These are phyloP conservation scores for Cercospora citrullina DNA, from an alignment of 2,329 filamentous ascomycete genomes.

Conservation along the genomic window DNA sequence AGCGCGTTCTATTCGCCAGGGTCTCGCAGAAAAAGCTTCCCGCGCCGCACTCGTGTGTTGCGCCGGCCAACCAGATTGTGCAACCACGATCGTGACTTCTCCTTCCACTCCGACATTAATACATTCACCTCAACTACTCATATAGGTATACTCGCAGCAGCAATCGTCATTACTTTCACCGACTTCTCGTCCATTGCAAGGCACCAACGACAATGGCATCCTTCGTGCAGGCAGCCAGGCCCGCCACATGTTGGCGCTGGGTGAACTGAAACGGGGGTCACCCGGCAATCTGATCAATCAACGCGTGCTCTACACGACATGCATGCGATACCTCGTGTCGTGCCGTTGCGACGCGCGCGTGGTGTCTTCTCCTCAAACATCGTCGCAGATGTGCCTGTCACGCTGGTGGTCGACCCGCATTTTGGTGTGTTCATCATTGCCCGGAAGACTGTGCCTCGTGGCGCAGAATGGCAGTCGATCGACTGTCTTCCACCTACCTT, in stretches of 20 bases:
- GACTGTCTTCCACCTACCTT: too few relatives aligned
- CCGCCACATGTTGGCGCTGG: not conserved
- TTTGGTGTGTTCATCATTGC: not conserved
- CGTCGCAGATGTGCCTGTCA: not conserved
- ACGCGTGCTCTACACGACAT: slow-evolving; percentile 3
- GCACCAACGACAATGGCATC: slow-evolving; percentile 11
- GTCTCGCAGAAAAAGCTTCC: slow-evolving; percentile 5
- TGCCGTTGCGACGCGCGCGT: not conserved
- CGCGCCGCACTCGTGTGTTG: not conserved
- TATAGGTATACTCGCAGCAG: too few relatives aligned
- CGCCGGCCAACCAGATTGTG: not conserved
- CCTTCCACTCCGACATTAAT: not conserved
- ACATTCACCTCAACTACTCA: not conserved
- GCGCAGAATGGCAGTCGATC: not conserved
- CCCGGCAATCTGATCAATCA: not conserved
- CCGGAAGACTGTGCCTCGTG: not conserved
- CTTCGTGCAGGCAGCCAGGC: slow-evolving; percentile 16
- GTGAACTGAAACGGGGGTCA: slow-evolving; percentile 8
- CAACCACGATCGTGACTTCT: not conserved
- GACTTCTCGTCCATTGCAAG: slow-evolving; percentile 1
- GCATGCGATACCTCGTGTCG: slow-evolving; percentile 1
- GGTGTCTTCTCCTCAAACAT: not conserved
- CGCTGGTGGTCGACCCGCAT: not conserved
- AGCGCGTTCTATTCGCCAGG: not conserved
- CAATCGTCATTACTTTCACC: not conserved